Evolutionary conservation across 805 yeast species (phyloP).

Genomic region (Myxozyma neotropica): DNA sequence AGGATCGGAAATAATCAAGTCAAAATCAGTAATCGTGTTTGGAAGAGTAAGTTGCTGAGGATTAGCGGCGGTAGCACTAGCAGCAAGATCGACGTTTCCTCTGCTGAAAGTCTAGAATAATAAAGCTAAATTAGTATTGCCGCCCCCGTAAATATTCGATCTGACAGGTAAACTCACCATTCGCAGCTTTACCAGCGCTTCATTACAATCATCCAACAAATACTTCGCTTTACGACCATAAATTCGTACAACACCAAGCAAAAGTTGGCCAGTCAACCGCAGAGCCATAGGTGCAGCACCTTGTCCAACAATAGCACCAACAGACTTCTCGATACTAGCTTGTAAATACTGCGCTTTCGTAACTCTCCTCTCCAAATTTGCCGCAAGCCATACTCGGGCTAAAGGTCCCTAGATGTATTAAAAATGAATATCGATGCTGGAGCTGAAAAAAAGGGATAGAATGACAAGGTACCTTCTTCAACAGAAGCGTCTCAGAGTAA

Average conservation of each 20-base stretch:
- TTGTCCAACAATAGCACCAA: conserved; percentile 61
- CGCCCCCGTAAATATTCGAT: too few species aligned
- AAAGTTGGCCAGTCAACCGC: conserved; percentile 79
- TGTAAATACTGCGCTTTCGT: conserved; percentile 71
- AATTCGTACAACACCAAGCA: conserved; percentile 84
- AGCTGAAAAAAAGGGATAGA: background rate
- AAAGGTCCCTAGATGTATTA: conserved; percentile 64
- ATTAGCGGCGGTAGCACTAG: conserved; percentile 59
- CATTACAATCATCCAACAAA: conserved; percentile 78
- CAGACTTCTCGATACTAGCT: conserved; percentile 69
- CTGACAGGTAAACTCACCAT: conserved; percentile 42
- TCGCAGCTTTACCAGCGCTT: conserved; percentile 69
- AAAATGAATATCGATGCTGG: background rate
- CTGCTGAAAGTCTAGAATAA: conserved; percentile 37
- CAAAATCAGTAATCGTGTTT: conserved; percentile 79
- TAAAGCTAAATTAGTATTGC: too few species aligned
- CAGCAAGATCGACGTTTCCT: conserved; percentile 56
- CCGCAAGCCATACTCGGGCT: conserved; percentile 91
- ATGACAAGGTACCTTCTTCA: conserved; percentile 45
- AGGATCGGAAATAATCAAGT: conserved; percentile 48
- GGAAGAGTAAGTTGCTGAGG: conserved; percentile 62
- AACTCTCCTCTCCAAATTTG: conserved; percentile 78
- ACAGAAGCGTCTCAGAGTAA: conserved; percentile 55
- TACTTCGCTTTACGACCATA: conserved; percentile 84
- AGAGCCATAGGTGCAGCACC: conserved; percentile 65